phyloP scores from a whole-genome alignment of 495 filamentous ascomycete genomes.

The Podospora conica region DNA sequence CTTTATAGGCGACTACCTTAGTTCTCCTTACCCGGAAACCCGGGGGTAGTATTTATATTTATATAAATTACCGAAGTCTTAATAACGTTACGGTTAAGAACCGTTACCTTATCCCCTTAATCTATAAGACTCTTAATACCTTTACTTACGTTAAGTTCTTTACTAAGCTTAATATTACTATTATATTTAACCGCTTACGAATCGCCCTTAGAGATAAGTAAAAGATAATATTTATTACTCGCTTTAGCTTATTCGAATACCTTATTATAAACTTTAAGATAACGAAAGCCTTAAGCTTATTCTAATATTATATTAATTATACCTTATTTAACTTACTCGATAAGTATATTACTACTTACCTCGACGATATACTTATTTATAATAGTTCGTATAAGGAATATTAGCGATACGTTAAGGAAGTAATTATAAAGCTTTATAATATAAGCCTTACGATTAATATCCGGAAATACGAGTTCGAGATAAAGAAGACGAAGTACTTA shows the following conservation, averaged over 20 bases:
- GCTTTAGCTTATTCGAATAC: background rate
- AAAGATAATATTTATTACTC: background rate
- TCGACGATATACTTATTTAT: background rate
- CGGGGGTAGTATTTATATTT: too few relatives aligned
- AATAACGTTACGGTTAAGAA: too few relatives aligned
- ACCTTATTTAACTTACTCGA: background rate
- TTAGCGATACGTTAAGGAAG: background rate
- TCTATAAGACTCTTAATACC: too few relatives aligned
- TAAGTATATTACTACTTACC: background rate
- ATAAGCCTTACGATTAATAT: background rate
- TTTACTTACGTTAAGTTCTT: background rate
- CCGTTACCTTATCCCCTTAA: too few relatives aligned
- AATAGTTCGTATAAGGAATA: background rate
- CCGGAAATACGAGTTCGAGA: background rate
- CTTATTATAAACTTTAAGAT: background rate
- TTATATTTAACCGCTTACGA: background rate
- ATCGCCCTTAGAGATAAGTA: background rate
- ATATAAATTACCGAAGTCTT: too few relatives aligned
- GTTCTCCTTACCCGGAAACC: too few relatives aligned
- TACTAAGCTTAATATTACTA: background rate
- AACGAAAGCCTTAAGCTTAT: background rate
- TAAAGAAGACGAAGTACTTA: background rate
- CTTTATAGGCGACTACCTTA: too few relatives aligned
- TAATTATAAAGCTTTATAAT: background rate
- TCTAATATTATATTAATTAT: conserved; percentile 7